These are phyloP conservation scores for Xerocomus amazonicus DNA, from an alignment of 1,284 basidiomycete species.

Conservation along the genomic window DNA sequence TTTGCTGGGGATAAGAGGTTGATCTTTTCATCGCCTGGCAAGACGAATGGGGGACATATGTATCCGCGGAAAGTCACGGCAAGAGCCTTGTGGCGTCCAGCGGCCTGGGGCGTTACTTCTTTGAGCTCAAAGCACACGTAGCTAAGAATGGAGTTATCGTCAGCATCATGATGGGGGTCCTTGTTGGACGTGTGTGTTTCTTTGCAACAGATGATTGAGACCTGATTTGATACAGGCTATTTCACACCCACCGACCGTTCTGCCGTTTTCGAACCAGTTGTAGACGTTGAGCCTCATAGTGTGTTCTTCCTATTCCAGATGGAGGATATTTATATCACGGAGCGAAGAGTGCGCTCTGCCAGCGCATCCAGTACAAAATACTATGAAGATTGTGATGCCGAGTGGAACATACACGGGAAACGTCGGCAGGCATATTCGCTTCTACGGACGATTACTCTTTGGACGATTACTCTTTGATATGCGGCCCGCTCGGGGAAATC, in stretches of 20 bases:
- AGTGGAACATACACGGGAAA: slow-evolving; percentile 19
- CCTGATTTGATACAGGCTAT: slow-evolving; percentile 23
- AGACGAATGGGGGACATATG: slow-evolving; percentile 23
- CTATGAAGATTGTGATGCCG: slow-evolving; percentile 26
- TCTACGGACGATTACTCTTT: slow-evolving; percentile 31
- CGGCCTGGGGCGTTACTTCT: slow-evolving; percentile 38
- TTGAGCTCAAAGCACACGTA: slow-evolving; percentile 45
- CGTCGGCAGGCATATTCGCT: slow-evolving; percentile 23
- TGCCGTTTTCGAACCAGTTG: slow-evolving; percentile 40
- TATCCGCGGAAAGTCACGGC: slow-evolving; percentile 37
- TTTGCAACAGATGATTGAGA: not conserved
- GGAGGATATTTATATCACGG: slow-evolving; percentile 33
- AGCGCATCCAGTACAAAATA: slow-evolving; percentile 16
- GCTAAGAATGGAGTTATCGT: slow-evolving; percentile 38
- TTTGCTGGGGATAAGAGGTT: slow-evolving; percentile 30
- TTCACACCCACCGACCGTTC: slow-evolving; percentile 36
- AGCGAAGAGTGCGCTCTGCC: slow-evolving; percentile 30
- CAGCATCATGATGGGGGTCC: slow-evolving; percentile 44
- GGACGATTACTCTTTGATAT: slow-evolving; percentile 1
- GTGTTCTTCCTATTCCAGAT: slow-evolving; percentile 27
- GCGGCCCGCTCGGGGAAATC: slow-evolving; percentile 9
- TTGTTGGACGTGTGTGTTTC: slow-evolving; percentile 37
- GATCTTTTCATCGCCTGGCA: slow-evolving; percentile 38
- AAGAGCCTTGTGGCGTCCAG: slow-evolving; percentile 34
- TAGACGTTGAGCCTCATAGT: slow-evolving; percentile 37